Conservation (phyloP, 805 yeast species). For the Metschnikowia sp. region DNA sequence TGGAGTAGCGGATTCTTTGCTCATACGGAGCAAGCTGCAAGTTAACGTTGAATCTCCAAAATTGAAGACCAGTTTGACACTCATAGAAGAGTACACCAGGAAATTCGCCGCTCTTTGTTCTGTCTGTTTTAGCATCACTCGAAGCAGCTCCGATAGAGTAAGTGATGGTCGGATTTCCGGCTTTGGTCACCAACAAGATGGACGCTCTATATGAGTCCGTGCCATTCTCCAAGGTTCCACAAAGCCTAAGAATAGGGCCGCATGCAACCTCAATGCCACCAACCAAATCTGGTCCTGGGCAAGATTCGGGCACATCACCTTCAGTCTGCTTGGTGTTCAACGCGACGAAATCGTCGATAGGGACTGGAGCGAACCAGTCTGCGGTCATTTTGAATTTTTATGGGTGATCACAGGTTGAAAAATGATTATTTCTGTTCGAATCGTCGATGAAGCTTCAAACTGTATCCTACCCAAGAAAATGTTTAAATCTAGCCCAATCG, state of each 20-base stretch:
- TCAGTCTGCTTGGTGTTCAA: conserved; percentile 22
- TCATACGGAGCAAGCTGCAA: conserved; percentile 48
- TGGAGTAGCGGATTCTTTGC: conserved; percentile 59
- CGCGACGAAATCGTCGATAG: conserved; percentile 27
- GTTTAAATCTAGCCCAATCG: not conserved
- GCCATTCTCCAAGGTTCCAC: conserved; percentile 56
- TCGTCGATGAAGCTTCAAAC: too few relatives aligned
- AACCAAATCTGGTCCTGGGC: conserved; percentile 27
- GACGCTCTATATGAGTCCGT: conserved; percentile 60
- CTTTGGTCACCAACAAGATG: conserved; percentile 60
- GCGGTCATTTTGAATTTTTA: conserved; percentile 7
- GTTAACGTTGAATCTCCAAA: conserved; percentile 64
- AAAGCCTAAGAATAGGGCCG: conserved; percentile 76
- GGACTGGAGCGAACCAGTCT: conserved; percentile 24
- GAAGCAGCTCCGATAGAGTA: conserved; percentile 38
- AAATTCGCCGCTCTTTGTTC: conserved; percentile 39
- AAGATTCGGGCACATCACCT: conserved; percentile 24
- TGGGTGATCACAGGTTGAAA: too few relatives aligned
- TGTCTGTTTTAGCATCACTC: conserved; percentile 4
- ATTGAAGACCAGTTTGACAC: conserved; percentile 46
- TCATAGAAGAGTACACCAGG: conserved; percentile 43
- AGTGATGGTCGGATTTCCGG: conserved; percentile 30
- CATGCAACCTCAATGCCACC: conserved; percentile 49
- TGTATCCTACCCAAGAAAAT: too few relatives aligned
- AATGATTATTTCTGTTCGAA: too few relatives aligned